Base-by-base conservation (phyloP, 2,329 filamentous ascomycete species). In the Colletotrichum spinosum region DNA sequence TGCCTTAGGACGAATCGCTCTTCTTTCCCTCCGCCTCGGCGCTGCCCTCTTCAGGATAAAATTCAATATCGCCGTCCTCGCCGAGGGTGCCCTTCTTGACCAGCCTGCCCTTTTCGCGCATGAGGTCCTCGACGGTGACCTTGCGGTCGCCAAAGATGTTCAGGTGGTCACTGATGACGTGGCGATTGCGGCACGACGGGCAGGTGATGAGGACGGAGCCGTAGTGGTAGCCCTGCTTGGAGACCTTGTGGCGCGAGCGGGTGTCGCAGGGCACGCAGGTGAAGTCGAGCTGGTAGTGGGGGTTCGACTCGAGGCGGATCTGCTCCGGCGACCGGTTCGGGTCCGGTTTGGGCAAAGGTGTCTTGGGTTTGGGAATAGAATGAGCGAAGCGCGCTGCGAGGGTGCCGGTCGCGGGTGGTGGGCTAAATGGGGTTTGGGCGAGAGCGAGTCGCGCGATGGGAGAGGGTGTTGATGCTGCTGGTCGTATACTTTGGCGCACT, bases 221-320 rank as follows among this genome's bases (percentile, higher is more conserved):
- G 68, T 90, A 85, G 78, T 98, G 94, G 76, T 99, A 99, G 38
- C 93, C 96, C 75, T 98, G 96, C 78, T 98, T 97, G 37, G 93
- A 93, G 72, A 99, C 84, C 55, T 86, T 86, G 80, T 99, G 97
- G 11, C 89, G 86, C n/a, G 93, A 97, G 63, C 94, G 90, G 41
- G 86, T 81, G 50, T 85, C 83, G 80, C 96, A 99, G 38, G 92
- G 93, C 65, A 92, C 90, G 85, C 96, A 99, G 70, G 96, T 99
- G 77, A 99, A 97, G 54, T 90, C 92, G 69, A 99, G 85, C 71
- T 93, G 86, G 80, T 98, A 99, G 62, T 92, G 88, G 2, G 93
- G 93, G 70, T 88, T 75, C 4, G 70, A 69, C 70, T 71, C 72
- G 69, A 75, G 73, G 34, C 71, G 59, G 15, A 67, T 38, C 37